A percentile compares a stretch with the other conserved stretches of the same genome.
phyloP scores from a whole-genome alignment of 805 yeast species.

The Spathaspora girioi region DNA sequence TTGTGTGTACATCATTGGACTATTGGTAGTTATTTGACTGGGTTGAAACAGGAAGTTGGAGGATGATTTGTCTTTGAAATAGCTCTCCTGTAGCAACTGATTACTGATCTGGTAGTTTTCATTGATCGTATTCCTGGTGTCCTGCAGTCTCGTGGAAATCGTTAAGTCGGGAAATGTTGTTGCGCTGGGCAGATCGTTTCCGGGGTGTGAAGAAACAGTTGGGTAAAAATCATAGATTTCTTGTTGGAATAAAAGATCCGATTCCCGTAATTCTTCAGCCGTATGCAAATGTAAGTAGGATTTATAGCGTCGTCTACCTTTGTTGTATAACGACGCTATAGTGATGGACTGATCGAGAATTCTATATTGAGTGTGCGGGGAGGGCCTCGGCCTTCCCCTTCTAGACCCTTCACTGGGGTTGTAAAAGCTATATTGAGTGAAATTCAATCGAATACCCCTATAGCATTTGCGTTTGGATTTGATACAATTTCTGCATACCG shows the following conservation, averaged over 20 bases:
- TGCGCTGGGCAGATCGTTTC: background rate
- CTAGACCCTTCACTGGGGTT: slow-evolving; percentile 21
- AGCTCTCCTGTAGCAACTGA: slow-evolving; percentile 18
- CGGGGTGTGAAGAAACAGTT: background rate
- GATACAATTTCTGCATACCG: slow-evolving; percentile 56
- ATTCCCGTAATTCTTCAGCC: slow-evolving; percentile 26
- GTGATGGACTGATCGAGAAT: slow-evolving; percentile 44
- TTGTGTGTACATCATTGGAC: background rate
- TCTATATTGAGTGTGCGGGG: slow-evolving; percentile 8
- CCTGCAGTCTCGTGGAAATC: background rate
- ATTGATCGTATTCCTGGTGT: slow-evolving; percentile 9
- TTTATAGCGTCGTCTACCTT: slow-evolving; percentile 28
- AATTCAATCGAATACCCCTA: slow-evolving; percentile 44
- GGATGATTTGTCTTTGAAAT: slow-evolving; percentile 4
- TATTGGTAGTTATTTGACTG: background rate
- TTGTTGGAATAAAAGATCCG: slow-evolving; percentile 26
- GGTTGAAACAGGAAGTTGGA: background rate
- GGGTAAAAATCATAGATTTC: slow-evolving; percentile 10
- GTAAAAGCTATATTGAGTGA: slow-evolving; percentile 38
- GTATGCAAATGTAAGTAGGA: slow-evolving; percentile 30
- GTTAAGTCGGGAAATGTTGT: background rate
- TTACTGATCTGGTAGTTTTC: slow-evolving; percentile 25
- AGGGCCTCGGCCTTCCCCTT: background rate
- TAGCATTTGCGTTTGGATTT: slow-evolving; percentile 47
- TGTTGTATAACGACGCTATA: slow-evolving; percentile 35